Evolutionary conservation across 2,329 filamentous ascomycete genomes (phyloP).

Genomic region (Pseudogymnoascus sp.): DNA sequence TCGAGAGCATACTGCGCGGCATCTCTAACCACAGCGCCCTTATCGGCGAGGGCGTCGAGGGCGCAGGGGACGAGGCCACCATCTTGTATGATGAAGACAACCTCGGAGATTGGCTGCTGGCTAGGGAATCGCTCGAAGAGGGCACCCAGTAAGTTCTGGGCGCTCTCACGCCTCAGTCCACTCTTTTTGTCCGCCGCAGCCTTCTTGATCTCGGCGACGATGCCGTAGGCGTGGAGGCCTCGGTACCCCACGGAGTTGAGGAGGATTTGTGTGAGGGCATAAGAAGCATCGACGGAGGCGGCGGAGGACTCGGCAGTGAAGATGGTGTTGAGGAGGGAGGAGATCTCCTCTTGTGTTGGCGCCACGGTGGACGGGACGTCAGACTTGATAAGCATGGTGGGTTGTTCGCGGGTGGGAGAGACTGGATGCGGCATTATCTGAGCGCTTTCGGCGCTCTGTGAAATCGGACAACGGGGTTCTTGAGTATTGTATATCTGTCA

Average conservation of each 20-base stretch:
- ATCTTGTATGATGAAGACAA: conserved; percentile 75
- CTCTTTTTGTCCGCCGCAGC: conserved; percentile 92
- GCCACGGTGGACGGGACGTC: conserved; percentile 33
- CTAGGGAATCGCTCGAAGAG: conserved; percentile 84
- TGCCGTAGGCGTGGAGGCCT: conserved; percentile 53
- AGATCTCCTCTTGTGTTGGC: conserved; percentile 60
- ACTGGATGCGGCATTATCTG: conserved; percentile 41
- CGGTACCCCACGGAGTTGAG: conserved; percentile 58
- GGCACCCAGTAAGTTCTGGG: conserved; percentile 90
- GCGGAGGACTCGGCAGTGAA: conserved; percentile 52
- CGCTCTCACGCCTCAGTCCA: conserved; percentile 73
- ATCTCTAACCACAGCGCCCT: conserved; percentile 80
- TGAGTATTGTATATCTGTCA: background rate
- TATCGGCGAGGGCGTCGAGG: conserved; percentile 82
- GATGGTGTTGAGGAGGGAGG: conserved; percentile 56
- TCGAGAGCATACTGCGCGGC: conserved; percentile 92
- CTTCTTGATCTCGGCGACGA: conserved; percentile 61
- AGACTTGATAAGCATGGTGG: conserved; percentile 42
- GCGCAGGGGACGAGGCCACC: conserved; percentile 64
- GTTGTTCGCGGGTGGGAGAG: conserved; percentile 33
- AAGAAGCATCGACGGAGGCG: conserved; percentile 54
- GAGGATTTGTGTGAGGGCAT: conserved; percentile 56
- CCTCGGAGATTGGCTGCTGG: conserved; percentile 70
- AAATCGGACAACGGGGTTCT: background rate
- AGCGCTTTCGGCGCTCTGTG: conserved; percentile 16